Conservation (phyloP, 2,329 filamentous ascomycete species). For the Ceratocystis diversiconidia region DNA sequence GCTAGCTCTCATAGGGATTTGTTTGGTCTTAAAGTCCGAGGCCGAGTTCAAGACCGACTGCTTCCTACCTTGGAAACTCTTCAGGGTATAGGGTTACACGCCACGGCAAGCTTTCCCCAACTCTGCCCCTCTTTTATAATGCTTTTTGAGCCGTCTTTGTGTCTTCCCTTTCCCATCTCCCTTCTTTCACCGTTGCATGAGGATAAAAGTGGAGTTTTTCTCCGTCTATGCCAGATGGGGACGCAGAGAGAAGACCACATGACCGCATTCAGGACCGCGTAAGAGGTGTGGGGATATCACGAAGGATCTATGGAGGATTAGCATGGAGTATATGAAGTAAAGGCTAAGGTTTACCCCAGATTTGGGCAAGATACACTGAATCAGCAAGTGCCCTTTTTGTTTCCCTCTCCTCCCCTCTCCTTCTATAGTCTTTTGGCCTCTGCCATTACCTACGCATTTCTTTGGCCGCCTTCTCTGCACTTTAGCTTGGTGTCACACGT, state of each 20-base stretch:
- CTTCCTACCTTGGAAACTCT: too few relatives aligned
- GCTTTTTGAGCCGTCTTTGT: neutral
- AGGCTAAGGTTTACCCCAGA: constrained; percentile 1
- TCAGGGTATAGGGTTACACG: too few relatives aligned
- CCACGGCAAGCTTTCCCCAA: too few relatives aligned
- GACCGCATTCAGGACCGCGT: constrained; percentile 14
- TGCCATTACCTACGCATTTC: neutral
- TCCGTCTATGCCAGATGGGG: neutral
- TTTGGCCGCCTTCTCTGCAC: neutral
- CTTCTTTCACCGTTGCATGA: neutral
- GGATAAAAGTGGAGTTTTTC: neutral
- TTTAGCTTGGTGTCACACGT: too few relatives aligned
- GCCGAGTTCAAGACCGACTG: too few relatives aligned
- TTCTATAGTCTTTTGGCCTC: neutral
- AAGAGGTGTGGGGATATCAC: neutral
- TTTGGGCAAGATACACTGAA: neutral
- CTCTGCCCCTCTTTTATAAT: too few relatives aligned
- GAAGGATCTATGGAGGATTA: neutral
- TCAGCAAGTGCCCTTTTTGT: neutral
- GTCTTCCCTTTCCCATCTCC: neutral
- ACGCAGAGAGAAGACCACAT: constrained; percentile 8
- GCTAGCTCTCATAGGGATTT: too few relatives aligned
- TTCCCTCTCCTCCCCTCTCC: too few relatives aligned
- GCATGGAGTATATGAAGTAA: neutral
- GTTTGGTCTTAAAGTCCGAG: too few relatives aligned